Conservation (phyloP, 352 stramenopile species). For the Globisporangium okanoganense region DNA sequence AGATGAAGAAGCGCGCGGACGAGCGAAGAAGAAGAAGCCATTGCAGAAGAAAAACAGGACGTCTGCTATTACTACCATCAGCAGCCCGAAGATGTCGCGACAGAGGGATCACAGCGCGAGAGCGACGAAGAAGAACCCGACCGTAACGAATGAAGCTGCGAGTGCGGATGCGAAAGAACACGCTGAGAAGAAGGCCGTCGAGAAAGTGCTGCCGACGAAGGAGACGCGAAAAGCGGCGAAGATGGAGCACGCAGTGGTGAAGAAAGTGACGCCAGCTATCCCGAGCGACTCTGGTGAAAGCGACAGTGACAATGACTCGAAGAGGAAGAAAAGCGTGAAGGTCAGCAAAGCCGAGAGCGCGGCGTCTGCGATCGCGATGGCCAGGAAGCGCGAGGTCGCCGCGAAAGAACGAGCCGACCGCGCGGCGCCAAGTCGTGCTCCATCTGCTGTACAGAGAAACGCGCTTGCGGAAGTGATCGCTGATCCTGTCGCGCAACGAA, state of each 20-base stretch:
- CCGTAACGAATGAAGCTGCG: not conserved
- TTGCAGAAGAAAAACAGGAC: too few species aligned
- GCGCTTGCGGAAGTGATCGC: not conserved
- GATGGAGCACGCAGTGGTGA: not conserved
- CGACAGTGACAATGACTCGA: not conserved
- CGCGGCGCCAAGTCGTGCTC: not conserved
- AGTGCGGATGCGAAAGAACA: not conserved
- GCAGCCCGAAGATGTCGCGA: not conserved
- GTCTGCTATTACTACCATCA: not conserved
- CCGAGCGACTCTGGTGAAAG: not conserved
- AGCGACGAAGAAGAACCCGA: slow-evolving; percentile 3
- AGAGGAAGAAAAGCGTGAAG: not conserved
- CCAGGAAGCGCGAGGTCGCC: slow-evolving; percentile 3
- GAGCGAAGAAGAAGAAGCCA: slow-evolving; percentile 4
- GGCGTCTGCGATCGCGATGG: not conserved
- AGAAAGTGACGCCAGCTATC: not conserved
- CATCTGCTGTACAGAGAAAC: not conserved
- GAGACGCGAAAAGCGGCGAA: not conserved
- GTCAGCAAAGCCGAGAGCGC: not conserved
- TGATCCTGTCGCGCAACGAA: not conserved
- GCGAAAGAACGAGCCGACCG: slow-evolving; percentile 12
- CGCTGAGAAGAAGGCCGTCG: not conserved
- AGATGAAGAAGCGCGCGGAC: not conserved
- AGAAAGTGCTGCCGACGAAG: not conserved
- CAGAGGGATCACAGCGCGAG: not conserved